Percentiles rank a stretch among this genome's conserved stretches.
These are phyloP conservation scores for Jackrogersella multiformis DNA, from an alignment of 495 filamentous ascomycete species.

Conservation along the genomic window DNA sequence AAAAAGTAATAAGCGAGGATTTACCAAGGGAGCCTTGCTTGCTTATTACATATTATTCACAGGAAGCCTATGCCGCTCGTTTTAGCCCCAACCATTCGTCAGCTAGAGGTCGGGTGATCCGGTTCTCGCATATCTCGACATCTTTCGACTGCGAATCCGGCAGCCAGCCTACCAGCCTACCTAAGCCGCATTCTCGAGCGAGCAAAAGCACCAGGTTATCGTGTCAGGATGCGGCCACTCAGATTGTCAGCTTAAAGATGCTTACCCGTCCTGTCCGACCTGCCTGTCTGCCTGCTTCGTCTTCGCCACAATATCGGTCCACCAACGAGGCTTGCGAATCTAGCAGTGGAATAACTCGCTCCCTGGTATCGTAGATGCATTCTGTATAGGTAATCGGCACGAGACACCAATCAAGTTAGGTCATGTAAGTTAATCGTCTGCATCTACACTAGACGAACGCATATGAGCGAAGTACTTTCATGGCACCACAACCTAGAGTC, in stretches of 20 bases:
- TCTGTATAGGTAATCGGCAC: constrained; percentile 16
- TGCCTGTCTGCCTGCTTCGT: constrained; percentile 10
- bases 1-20: constrained; percentile 11
- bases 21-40: constrained; percentile 17
- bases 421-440: constrained; percentile 37
- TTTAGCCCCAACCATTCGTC: constrained; percentile 34
- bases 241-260: constrained; percentile 6
- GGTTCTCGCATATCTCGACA: constrained; percentile 25
- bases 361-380: constrained; percentile 16
- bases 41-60: constrained; percentile 31
- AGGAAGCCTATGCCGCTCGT: constrained; percentile 10
- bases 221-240: constrained; percentile 15
- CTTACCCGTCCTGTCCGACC: constrained; percentile 6
- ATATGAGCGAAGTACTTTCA: constrained; percentile 27
- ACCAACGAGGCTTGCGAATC: constrained; percentile 17
- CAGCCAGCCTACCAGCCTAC: constrained; percentile 18
- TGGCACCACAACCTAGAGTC: constrained; percentile 24
- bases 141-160: constrained; percentile 19
- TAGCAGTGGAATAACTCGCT: background rate
- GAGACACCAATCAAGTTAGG: constrained; percentile 29
- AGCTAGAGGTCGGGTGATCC: constrained; percentile 38
- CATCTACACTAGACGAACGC: constrained; percentile 26
- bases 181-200: constrained; percentile 26
- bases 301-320: constrained; percentile 12
- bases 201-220: constrained; percentile 2